Conservation (phyloP, 768 basidiomycete genomes). For the Sarcodon sp. region DNA sequence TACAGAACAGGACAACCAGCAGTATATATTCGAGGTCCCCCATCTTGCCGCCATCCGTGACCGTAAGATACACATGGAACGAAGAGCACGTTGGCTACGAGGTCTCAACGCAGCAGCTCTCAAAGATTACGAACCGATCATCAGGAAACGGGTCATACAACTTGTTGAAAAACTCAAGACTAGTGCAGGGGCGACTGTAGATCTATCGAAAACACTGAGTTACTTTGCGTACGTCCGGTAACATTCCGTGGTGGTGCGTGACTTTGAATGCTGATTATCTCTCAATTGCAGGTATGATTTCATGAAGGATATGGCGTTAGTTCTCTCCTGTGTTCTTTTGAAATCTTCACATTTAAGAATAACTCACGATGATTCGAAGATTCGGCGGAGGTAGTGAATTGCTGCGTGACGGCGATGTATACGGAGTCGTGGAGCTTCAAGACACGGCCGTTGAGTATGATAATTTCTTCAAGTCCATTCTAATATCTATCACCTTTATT, state of each 20-base stretch:
- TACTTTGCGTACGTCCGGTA: background rate
- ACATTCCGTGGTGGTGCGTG: background rate
- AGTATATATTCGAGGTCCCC: too few species aligned
- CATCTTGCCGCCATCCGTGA: background rate
- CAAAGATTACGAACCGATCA: constrained; percentile 13
- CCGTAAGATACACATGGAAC: constrained; percentile 15
- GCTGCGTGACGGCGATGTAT: background rate
- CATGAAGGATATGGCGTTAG: background rate
- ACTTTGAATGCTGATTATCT: background rate
- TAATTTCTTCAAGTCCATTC: background rate
- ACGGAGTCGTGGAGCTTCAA: background rate
- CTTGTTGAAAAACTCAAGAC: constrained; percentile 9
- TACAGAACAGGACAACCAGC: background rate
- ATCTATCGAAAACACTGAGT: constrained; percentile 16
- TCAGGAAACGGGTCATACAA: constrained; percentile 11
- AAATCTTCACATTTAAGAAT: background rate
- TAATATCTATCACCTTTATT: background rate
- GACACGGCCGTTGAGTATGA: background rate
- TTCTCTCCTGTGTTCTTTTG: background rate
- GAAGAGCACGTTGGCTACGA: constrained; percentile 18
- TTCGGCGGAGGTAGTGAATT: background rate
- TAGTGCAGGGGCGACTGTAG: constrained; percentile 8
- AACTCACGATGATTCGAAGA: background rate
- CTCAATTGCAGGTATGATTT: background rate
- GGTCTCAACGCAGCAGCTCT: constrained; percentile 14